Evolutionary conservation across 371 early-diverging fungal species (phyloP).

Genomic region (Mucor lusitanicus): DNA sequence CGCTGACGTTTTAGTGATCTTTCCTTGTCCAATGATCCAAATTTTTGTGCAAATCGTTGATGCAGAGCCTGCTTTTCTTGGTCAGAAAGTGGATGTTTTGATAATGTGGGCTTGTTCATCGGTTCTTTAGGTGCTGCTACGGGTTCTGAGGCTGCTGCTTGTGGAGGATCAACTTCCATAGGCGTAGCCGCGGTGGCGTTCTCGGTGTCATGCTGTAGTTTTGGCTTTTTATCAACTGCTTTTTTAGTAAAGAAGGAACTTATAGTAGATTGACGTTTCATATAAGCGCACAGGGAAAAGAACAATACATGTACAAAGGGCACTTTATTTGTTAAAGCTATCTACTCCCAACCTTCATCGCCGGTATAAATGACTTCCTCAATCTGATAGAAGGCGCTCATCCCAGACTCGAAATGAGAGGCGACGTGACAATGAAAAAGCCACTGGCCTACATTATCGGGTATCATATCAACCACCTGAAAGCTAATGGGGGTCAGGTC

Average conservation of each 20-base stretch:
- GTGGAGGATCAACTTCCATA: neutral
- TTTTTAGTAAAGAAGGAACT: constrained; percentile 28
- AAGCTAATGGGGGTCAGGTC: constrained; percentile 49
- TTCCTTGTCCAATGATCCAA: constrained; percentile 25
- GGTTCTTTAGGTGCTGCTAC: neutral
- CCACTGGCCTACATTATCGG: constrained; percentile 59
- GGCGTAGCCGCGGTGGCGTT: neutral
- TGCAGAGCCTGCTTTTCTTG: constrained; percentile 6
- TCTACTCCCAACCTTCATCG: constrained; percentile 47
- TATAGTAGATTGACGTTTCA: constrained; percentile 34
- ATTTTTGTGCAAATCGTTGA: constrained; percentile 26
- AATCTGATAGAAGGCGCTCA: constrained; percentile 51
- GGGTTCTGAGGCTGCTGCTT: neutral
- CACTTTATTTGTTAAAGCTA: neutral
- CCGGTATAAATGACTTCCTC: constrained; percentile 46
- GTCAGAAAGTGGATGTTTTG: neutral
- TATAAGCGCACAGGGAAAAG: neutral
- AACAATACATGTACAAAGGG: neutral
- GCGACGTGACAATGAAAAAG: constrained; percentile 57
- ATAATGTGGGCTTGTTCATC: neutral
- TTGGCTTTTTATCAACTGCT: neutral
- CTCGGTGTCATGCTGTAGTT: neutral
- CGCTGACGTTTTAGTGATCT: constrained; percentile 17
- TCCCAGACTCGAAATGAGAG: constrained; percentile 50
- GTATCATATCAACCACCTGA: constrained; percentile 48